A percentile compares a stretch with the other conserved stretches of the same genome.
These are phyloP conservation scores for Geotrichum ghanense DNA, from an alignment of 805 yeast species.

Conservation along the genomic window DNA sequence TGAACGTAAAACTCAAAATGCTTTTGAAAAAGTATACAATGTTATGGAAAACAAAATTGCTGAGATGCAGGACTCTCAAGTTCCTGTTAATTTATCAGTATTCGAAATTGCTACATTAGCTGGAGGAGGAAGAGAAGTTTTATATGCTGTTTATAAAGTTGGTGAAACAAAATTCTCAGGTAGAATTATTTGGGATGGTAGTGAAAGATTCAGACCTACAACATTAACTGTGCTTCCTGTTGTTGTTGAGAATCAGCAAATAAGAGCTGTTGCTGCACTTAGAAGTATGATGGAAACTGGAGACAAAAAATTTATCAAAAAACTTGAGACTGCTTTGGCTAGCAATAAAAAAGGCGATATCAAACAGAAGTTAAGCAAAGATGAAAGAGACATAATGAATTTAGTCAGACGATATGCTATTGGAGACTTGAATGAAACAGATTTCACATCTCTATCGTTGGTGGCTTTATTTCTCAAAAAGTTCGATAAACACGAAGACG, in stretches of 20 bases:
- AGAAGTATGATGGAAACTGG: not conserved
- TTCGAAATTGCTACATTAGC: not conserved
- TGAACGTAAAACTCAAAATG: not conserved
- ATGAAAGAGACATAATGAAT: not conserved
- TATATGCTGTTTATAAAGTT: constrained; percentile 1
- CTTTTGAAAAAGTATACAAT: not conserved
- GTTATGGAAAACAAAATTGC: not conserved
- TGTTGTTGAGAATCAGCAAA: not conserved
- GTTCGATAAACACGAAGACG: not conserved
- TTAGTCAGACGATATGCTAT: constrained; percentile 14
- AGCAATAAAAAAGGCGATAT: not conserved
- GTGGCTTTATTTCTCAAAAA: constrained; percentile 8
- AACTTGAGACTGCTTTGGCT: not conserved
- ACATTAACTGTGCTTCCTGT: not conserved
- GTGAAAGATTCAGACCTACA: not conserved
- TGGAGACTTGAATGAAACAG: constrained; percentile 11
- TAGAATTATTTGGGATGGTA: not conserved
- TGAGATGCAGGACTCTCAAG: not conserved
- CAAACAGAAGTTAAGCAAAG: not conserved
- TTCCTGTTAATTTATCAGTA: constrained; percentile 1
- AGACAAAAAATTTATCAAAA: not conserved
- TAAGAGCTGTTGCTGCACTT: not conserved
- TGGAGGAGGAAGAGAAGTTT: not conserved
- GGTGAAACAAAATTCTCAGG: not conserved
- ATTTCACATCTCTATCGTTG: constrained; percentile 9